Conservation (phyloP, 108 stramenopile genomes). For the Mediolabrus comicus region DNA sequence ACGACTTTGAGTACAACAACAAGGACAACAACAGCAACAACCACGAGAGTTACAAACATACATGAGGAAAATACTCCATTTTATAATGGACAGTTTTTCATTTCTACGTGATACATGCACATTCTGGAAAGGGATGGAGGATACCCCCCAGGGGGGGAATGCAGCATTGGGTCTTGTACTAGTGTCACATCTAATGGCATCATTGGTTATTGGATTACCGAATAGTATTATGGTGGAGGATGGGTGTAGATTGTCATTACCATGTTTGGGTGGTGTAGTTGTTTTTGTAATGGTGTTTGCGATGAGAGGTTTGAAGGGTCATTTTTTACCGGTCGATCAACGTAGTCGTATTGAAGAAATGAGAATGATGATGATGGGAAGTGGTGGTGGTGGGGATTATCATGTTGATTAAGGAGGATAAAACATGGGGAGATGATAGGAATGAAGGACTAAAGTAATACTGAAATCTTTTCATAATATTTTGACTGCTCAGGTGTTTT, state of each 20-base stretch:
- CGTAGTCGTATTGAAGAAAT: conserved; percentile 30
- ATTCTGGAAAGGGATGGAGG: conserved; percentile 13
- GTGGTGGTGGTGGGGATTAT: conserved; percentile 9
- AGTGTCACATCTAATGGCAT: conserved; percentile 25
- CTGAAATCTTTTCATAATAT: too few species aligned
- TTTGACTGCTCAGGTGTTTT: too few species aligned
- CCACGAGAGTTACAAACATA: too few species aligned
- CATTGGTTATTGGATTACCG: conserved; percentile 31
- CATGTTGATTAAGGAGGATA: conserved; percentile 18
- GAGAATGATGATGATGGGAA: not conserved
- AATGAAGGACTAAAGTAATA: too few species aligned
- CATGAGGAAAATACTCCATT: not conserved
- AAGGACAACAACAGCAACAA: conserved; percentile 8
- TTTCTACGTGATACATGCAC: not conserved
- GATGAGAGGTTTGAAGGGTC: conserved; percentile 8
- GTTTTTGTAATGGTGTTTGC: conserved; percentile 15
- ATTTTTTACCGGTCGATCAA: conserved; percentile 46
- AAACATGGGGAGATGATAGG: too few species aligned
- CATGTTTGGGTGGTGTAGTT: conserved; percentile 32
- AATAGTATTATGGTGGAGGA: conserved; percentile 26
- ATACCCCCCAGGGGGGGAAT: conserved; percentile 25
- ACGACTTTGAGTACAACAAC: conserved; percentile 54
- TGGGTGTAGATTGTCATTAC: conserved; percentile 48
- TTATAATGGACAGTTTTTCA: not conserved
- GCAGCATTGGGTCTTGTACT: conserved; percentile 26